Evolutionary conservation across 352 stramenopile species (phyloP), one percentile per base, ranked within the genome.

Genomic region (Phytophthora sp.): DNA sequence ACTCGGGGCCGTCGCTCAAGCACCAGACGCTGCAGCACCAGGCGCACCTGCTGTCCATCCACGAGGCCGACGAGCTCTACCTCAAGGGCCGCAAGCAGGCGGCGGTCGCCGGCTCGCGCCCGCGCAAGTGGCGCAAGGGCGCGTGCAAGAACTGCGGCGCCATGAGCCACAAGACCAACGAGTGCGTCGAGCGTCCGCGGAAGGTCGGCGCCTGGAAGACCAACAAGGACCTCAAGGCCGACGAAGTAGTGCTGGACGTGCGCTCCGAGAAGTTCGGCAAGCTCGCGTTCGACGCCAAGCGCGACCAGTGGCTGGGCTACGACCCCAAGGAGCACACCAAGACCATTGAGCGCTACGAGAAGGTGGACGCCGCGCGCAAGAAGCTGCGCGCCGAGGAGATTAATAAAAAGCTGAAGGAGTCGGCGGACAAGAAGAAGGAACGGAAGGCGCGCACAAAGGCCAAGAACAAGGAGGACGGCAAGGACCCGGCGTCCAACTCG

Each of bases 251-350:
- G 5, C 74, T 95, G 38, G 88, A 97, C 44, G 81, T 97, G 44
- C 87, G 94, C 38, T 94, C 87, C 17, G 82, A 93, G 57, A 77
- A 91, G 58, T 92, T 92, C 41, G 92, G 96, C 15, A 98, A 99
- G 57, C 82, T 99, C 41, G 92, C 94, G 30, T 99, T 98, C 75
- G 97, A 99, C 67, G 96, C 93, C 28, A 99, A 99, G 76, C 86
- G 98, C 46, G 97, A 99, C 80, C 81, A 96, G 48, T 99, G 98
- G 89, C 93, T 98, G 37, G 97, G 97, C 26, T 99, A 98, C 66
- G 79, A 92, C 52, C 82, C 85, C 2, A 88, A 87, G 53, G 87
- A 95, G 30, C 87, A 95, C 66, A 61, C 69, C 26, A 81, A 85
- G 57, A 94, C 87, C 10, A 84, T 95, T 37, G 79, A 77, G 43